Evolutionary conservation across 2,329 filamentous ascomycete species (phyloP), one percentile per base, ranked within the genome.

Genomic region (Pseudogymnoascus sp.): DNA sequence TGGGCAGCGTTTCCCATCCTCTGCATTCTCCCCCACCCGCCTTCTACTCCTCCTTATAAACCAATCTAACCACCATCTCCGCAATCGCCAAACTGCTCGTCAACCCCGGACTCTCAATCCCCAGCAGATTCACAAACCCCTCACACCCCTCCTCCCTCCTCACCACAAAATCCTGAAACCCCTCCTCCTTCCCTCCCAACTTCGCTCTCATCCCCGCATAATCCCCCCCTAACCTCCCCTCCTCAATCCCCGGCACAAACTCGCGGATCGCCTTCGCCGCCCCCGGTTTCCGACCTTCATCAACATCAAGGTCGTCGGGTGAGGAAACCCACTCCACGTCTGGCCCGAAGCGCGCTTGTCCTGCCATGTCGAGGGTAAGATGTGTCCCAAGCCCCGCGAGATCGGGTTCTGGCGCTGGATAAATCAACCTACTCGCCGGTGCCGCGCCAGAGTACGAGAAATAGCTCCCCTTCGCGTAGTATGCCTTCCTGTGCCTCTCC

Each of bases 141-240:
- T 83, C 78, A 71, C 85, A 92, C 0, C 90, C 92, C 1, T 91
- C 83, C 76, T 96, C 93, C 69, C 83, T 85, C 66, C 81, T 77
- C 54, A 99, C 88, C 14, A 90, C 80, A 73, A 99, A 98, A 75
- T 99, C 95, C 67, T 89, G 81, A 72, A 96, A 96, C 0, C 84
- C 87, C 54, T 10, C 19, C n/a, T 36, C 54, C 67, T 84, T 83
- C 19, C 83, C 84, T n/a, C 78, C 79, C 67, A 98, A 75, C 79
- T 99, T 99, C 0, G 95, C 93, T 68, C 95, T 79, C 34, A 99
- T 93, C 0, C 95, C 95, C 14, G 91, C 91, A 73, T 98, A 99
- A 76, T 97, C 93, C 2, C 93, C 82, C 41, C 79, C 79, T 25
- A 99, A 81, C 0, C 85, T 85, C 0, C 77, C 77, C 14, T 79